Evolutionary conservation across 139 green algal species (phyloP).

Genomic region (Tetratostichococcus sp.): DNA sequence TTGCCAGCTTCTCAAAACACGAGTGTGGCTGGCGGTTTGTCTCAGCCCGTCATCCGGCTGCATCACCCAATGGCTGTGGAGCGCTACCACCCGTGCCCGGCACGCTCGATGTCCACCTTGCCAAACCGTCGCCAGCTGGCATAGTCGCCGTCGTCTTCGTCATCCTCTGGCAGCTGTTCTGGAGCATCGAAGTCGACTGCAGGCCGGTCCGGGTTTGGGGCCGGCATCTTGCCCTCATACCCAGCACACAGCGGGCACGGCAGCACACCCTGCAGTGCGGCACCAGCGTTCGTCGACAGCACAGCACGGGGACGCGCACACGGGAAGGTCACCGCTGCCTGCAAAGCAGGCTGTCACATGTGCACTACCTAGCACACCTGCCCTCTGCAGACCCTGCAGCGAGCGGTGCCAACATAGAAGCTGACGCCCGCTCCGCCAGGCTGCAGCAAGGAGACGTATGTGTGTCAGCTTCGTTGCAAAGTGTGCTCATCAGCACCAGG

Average conservation of each 20-base stretch:
- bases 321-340: too few species aligned
- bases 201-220: not conserved
- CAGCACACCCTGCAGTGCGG: slow-evolving; percentile 6
- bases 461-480: too few species aligned
- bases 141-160: not conserved
- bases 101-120: not conserved
- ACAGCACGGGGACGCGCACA: too few species aligned
- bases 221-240: not conserved
- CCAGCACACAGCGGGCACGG: slow-evolving; percentile 23
- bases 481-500: too few species aligned
- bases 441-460: slow-evolving; percentile 4
- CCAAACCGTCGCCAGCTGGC: not conserved
- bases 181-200: not conserved
- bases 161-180: not conserved
- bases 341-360: too few species aligned
- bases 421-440: slow-evolving; percentile 19
- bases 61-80: too few species aligned
- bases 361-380: slow-evolving; percentile 9
- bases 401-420: slow-evolving; percentile 16
- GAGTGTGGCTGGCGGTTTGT: too few species aligned
- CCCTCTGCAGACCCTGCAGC: slow-evolving; percentile 19
- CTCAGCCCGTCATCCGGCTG: too few species aligned
- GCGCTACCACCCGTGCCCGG: not conserved
- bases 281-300: too few species aligned
- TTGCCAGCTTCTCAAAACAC: too few species aligned